Conservation (phyloP, 345 rosid species). For the Lumnitzera racemosa region DNA sequence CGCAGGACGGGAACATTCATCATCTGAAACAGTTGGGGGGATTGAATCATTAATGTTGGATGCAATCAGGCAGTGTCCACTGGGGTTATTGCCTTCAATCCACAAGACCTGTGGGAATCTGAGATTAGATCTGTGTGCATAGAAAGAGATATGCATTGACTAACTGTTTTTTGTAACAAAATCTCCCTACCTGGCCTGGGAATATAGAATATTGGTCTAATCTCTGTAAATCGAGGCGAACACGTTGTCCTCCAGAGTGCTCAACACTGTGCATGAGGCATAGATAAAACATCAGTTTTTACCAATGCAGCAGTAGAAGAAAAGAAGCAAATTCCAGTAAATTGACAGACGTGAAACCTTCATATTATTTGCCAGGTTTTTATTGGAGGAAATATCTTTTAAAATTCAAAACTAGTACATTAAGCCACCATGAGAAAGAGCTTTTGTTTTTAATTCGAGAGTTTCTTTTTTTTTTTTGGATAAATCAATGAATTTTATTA, state of each 20-base stretch:
- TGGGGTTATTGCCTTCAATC: conserved; percentile 84
- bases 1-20: conserved; percentile 43
- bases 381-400: too few relatives aligned
- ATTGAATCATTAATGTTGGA: conserved; percentile 61
- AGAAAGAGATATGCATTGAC: conserved; percentile 3
- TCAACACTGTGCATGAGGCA: conserved; percentile 39
- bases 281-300: not conserved
- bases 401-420: too few relatives aligned
- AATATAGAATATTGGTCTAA: conserved; percentile 68
- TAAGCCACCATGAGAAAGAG: too few relatives aligned
- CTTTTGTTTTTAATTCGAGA: too few relatives aligned
- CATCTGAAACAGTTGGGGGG: conserved; percentile 39
- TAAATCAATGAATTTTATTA: too few relatives aligned
- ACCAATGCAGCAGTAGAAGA: not conserved
- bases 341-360: not conserved
- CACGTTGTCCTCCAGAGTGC: conserved; percentile 78
- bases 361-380: too few relatives aligned
- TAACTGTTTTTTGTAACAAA: conserved; percentile 4
- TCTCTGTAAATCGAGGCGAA: conserved; percentile 69
- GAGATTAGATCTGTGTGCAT: not conserved
- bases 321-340: not conserved
- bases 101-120: conserved; percentile 66
- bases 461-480: too few relatives aligned
- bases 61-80: conserved; percentile 89
- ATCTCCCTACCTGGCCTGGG: conserved; percentile 80